phyloP scores from a whole-genome alignment of 139 green algal genomes.

The Picochlorum sp. region DNA sequence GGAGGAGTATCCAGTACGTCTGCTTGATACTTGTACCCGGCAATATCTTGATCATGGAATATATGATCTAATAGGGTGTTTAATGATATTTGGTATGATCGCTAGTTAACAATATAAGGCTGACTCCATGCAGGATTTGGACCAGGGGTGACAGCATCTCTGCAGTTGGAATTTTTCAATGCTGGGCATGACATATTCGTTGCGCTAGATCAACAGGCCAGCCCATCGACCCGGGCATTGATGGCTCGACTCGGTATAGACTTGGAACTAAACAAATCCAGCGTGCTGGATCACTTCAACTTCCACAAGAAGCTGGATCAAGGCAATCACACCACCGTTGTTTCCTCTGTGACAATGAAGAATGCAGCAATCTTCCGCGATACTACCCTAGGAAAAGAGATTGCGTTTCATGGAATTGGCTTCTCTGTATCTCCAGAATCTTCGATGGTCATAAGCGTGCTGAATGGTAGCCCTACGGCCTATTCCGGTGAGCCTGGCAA shows the following conservation, averaged over 20 bases:
- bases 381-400: constrained; percentile 17
- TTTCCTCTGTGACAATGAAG: background rate
- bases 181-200: constrained; percentile 68
- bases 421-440: constrained; percentile 38
- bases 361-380: constrained; percentile 30
- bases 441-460: constrained; percentile 28
- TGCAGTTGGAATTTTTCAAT: constrained; percentile 80
- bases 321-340: constrained; percentile 6
- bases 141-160: constrained; percentile 36
- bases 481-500: background rate
- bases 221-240: constrained; percentile 38
- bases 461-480: background rate
- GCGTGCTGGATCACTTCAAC: constrained; percentile 24
- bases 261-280: constrained; percentile 46
- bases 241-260: constrained; percentile 60
- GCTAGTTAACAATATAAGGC: background rate
- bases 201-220: constrained; percentile 35
- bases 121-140: constrained; percentile 41
- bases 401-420: constrained; percentile 54
- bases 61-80: background rate
- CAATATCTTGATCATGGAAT: background rate
- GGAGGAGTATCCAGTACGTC: constrained; percentile 31
- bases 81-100: background rate
- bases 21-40: background rate
- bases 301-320: constrained; percentile 8